These are phyloP conservation scores for Paraphaeosphaeria minitans DNA, from an alignment of 2,329 filamentous ascomycete species.

Conservation along the genomic window DNA sequence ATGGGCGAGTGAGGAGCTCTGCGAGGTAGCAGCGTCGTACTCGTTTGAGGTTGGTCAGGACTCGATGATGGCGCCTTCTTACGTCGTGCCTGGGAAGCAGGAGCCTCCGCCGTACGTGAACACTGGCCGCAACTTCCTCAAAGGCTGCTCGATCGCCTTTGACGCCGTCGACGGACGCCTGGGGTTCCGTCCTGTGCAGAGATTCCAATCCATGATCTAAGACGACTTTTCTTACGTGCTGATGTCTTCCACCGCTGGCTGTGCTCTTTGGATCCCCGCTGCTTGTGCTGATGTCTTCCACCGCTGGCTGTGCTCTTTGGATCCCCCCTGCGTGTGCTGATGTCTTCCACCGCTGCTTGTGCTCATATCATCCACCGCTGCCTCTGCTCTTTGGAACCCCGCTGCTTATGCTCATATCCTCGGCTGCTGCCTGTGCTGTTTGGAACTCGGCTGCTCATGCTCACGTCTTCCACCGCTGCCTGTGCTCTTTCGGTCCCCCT, in stretches of 20 bases:
- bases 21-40: constrained; percentile 24
- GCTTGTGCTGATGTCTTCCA: constrained; percentile 6
- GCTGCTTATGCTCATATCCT: constrained; percentile 6
- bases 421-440: no score
- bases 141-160: constrained; percentile 41
- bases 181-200: constrained; percentile 33
- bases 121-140: constrained; percentile 41
- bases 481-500: constrained; percentile 1
- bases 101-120: constrained; percentile 37
- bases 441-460: no score
- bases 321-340: no score
- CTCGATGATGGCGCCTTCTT: constrained; percentile 30
- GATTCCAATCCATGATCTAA: constrained; percentile 7
- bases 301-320: no score
- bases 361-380: no score
- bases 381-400: no score
- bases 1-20: constrained; percentile 17
- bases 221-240: not conserved
- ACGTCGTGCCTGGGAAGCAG: constrained; percentile 33
- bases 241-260: constrained; percentile 1
- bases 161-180: constrained; percentile 41
- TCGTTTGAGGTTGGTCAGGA: constrained; percentile 34
- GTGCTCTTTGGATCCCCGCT: no score
- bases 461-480: not conserved
- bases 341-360: not conserved